Percentiles rank a stretch among this genome's conserved stretches.
Evolutionary conservation across 2,329 filamentous ascomycete species (phyloP).

Genomic region (Pseudocercospora fijiensis): DNA sequence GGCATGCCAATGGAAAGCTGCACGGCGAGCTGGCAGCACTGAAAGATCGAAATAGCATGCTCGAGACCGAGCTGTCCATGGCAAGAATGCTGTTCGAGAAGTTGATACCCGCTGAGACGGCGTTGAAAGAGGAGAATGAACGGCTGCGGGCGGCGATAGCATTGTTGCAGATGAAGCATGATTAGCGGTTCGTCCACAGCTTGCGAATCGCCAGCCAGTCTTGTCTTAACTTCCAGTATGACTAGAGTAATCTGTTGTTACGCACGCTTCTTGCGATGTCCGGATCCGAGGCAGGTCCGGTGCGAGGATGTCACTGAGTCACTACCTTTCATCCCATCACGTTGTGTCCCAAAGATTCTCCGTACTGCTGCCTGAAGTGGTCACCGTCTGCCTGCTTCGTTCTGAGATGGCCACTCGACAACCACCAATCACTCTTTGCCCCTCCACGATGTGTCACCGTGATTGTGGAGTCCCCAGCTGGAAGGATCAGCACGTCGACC

Average conservation of each 20-base stretch:
- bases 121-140: conserved; percentile 1
- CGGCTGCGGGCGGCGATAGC: not conserved
- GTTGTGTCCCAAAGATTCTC: not conserved
- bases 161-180: not conserved
- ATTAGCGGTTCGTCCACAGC: not conserved
- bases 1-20: not conserved
- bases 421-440: not conserved
- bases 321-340: not conserved
- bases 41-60: not conserved
- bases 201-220: not conserved
- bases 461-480: not conserved
- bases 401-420: not conserved
- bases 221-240: not conserved
- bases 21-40: not conserved
- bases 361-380: not conserved
- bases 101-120: not conserved
- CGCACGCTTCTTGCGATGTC: not conserved
- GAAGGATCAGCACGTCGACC: not conserved
- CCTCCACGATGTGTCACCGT: not conserved
- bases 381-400: not conserved
- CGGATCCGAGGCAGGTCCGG: not conserved
- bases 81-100: not conserved
- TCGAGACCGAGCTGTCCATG: not conserved
- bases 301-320: not conserved
- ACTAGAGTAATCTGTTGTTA: not conserved